Conservation (phyloP, 139 green algal genomes). For the Chlorella sp. region DNA sequence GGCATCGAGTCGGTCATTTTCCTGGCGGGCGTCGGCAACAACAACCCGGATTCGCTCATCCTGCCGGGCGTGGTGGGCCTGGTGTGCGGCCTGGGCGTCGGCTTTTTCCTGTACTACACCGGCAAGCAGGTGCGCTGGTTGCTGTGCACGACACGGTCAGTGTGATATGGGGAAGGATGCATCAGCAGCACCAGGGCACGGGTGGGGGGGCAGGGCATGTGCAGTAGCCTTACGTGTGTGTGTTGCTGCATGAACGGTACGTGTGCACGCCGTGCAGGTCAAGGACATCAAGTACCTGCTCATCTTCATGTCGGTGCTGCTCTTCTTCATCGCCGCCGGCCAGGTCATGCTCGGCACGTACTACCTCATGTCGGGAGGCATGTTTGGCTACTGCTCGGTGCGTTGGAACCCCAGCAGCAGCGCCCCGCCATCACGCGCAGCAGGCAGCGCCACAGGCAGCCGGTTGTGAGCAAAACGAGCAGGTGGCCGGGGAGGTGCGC, state of each 20-base stretch:
- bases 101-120: slow-evolving; percentile 33
- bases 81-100: slow-evolving; percentile 10
- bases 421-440: too few relatives aligned
- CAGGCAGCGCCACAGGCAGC: too few relatives aligned
- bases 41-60: slow-evolving; percentile 14
- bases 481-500: too few relatives aligned
- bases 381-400: slow-evolving; percentile 11
- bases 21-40: slow-evolving; percentile 34
- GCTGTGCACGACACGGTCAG: too few relatives aligned
- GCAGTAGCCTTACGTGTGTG: too few relatives aligned
- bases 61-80: slow-evolving; percentile 26
- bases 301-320: slow-evolving; percentile 28
- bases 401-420: too few relatives aligned
- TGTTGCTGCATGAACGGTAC: too few relatives aligned
- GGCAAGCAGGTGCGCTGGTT: slow-evolving; percentile 15
- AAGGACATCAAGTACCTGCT: slow-evolving; percentile 51
- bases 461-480: too few relatives aligned
- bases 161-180: too few relatives aligned
- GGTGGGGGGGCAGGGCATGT: too few relatives aligned
- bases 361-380: slow-evolving; percentile 11
- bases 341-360: slow-evolving; percentile 21
- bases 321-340: slow-evolving; percentile 52
- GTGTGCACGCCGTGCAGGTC: slow-evolving; percentile 8
- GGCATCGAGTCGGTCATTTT: slow-evolving; percentile 50
- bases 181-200: too few relatives aligned